A percentile compares a stretch with the other conserved stretches of the same genome.
Evolutionary conservation across 2,329 filamentous ascomycete species (phyloP).

Genomic region (Colletotrichum simmondsii): DNA sequence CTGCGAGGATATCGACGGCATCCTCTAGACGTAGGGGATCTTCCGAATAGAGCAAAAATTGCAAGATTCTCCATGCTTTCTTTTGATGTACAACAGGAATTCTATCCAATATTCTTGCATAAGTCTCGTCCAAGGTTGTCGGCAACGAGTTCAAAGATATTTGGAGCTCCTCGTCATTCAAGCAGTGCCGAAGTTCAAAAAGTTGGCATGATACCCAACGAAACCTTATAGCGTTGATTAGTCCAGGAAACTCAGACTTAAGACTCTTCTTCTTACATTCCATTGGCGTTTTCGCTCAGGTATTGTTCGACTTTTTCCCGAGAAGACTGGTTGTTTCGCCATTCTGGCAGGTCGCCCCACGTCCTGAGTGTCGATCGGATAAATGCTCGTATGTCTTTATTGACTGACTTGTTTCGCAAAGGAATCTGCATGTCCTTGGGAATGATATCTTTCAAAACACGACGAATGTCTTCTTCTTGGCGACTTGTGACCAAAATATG

Average conservation of each 20-base stretch:
- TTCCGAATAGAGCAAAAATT: constrained; percentile 38
- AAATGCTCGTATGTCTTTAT: not conserved
- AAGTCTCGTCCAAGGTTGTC: constrained; percentile 4
- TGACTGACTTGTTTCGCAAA: not conserved
- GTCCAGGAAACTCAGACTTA: not conserved
- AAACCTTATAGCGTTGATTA: not conserved
- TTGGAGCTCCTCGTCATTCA: not conserved
- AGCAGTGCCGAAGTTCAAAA: constrained; percentile 3
- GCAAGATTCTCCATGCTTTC: constrained; percentile 26
- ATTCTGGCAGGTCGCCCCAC: not conserved
- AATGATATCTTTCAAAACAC: not conserved
- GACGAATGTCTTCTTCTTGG: constrained; percentile 6
- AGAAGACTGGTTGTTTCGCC: not conserved
- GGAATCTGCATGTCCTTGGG: not conserved
- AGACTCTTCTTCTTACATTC: not conserved
- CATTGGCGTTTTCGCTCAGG: not conserved
- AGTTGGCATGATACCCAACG: constrained; percentile 10
- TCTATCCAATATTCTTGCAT: constrained; percentile 16
- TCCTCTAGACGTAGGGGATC: constrained; percentile 36
- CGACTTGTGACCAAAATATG: constrained; percentile 18
- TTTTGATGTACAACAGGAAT: constrained; percentile 11
- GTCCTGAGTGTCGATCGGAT: not conserved
- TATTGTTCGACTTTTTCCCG: not conserved
- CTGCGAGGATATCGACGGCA: constrained; percentile 37
- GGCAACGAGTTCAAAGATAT: not conserved